Evolutionary conservation across 2,329 filamentous ascomycete species (phyloP).

Genomic region (Saccharata proteae): DNA sequence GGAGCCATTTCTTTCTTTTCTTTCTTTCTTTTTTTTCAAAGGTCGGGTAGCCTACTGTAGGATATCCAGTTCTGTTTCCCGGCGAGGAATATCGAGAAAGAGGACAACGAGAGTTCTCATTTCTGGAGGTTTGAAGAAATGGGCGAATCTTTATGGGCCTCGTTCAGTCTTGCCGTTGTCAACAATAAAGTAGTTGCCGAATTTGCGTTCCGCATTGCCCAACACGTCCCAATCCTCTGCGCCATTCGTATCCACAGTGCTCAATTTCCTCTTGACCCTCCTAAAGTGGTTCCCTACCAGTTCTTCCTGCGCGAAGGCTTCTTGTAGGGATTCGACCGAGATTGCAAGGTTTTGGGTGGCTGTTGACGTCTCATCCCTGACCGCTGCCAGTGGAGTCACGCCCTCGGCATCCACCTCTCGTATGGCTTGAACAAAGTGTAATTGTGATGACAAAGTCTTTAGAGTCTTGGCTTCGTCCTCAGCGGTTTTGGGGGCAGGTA

Average conservation of each 20-base stretch:
- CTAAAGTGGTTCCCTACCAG: conserved; percentile 41
- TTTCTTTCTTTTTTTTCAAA: too few relatives aligned
- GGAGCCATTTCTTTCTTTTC: too few relatives aligned
- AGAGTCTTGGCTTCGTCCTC: conserved; percentile 61
- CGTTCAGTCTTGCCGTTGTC: conserved; percentile 43
- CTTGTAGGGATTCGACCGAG: conserved; percentile 43
- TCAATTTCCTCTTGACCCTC: conserved; percentile 37
- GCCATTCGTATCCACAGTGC: conserved; percentile 27
- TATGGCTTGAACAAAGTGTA: conserved; percentile 82
- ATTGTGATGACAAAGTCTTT: conserved; percentile 62
- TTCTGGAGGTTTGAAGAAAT: not conserved
- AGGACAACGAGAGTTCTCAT: too few relatives aligned
- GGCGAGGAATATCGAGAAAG: too few relatives aligned
- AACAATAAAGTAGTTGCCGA: conserved; percentile 67
- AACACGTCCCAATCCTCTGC: conserved; percentile 61
- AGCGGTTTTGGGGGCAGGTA: conserved; percentile 55
- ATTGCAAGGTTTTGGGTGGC: conserved; percentile 47
- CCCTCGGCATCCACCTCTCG: conserved; percentile 64
- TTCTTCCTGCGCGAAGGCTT: conserved; percentile 48
- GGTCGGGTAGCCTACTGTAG: too few relatives aligned
- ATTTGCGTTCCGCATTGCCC: conserved; percentile 50
- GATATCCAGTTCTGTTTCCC: too few relatives aligned
- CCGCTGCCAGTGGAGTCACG: conserved; percentile 61
- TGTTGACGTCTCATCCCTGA: conserved; percentile 63
- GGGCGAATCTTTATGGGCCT: conserved; percentile 1